These are phyloP conservation scores for Solanum verrucosum DNA, from an alignment of 257 asterid species.

Conservation along the genomic window DNA sequence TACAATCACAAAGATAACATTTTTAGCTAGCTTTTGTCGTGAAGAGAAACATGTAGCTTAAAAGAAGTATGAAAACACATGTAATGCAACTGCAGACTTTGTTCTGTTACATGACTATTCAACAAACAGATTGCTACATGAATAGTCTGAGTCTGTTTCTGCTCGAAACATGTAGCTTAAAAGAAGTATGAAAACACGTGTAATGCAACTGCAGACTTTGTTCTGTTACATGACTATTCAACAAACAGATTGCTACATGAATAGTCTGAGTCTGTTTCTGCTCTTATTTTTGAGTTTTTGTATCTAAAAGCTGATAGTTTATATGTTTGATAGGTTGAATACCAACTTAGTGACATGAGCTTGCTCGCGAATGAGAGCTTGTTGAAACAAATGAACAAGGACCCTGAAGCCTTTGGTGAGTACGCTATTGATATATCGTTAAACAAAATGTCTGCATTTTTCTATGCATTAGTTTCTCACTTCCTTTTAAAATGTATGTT, in stretches of 20 bases:
- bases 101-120: neutral
- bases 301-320: neutral
- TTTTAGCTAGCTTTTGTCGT: neutral
- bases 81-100: neutral
- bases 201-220: neutral
- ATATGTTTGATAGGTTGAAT: slow-evolving; percentile 58
- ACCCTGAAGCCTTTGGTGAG: slow-evolving; percentile 86
- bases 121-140: neutral
- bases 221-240: neutral
- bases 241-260: neutral
- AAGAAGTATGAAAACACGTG: neutral
- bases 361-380: slow-evolving; percentile 86
- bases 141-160: neutral
- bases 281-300: neutral
- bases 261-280: neutral
- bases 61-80: neutral
- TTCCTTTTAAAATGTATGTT: neutral
- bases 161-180: neutral
- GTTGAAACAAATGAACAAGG: slow-evolving; percentile 67
- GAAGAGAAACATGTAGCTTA: neutral
- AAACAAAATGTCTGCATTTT: neutral
- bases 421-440: neutral
- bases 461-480: neutral
- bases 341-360: slow-evolving; percentile 94
- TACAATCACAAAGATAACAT: neutral